A percentile compares a stretch with the other conserved stretches of the same genome.
phyloP scores from a whole-genome alignment of 2,329 filamentous ascomycete species.

The Dactylellina sp. region DNA sequence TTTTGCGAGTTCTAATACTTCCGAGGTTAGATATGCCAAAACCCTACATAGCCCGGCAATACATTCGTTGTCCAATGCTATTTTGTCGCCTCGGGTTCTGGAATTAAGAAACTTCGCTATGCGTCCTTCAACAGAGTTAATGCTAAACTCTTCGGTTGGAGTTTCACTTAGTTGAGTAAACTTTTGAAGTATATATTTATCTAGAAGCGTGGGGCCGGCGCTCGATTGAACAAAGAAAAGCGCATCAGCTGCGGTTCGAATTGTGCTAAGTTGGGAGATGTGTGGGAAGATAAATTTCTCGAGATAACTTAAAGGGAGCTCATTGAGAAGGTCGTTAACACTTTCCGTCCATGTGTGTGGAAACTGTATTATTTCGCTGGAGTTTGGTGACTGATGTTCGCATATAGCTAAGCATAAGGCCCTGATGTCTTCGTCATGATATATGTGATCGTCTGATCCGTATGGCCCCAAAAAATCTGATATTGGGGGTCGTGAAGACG shows the following conservation, averaged over 20 bases:
- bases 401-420: background rate
- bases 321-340: slow-evolving; percentile 16
- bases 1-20: slow-evolving; percentile 17
- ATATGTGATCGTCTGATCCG: background rate
- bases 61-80: background rate
- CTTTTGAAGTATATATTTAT: slow-evolving; percentile 3
- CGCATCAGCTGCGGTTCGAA: background rate
- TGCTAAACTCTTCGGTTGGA: background rate
- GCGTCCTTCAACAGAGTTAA: background rate
- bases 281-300: slow-evolving; percentile 11
- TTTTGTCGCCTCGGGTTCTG: background rate
- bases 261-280: background rate
- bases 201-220: background rate
- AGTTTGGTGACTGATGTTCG: background rate
- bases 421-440: slow-evolving; percentile 7
- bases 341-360: slow-evolving; percentile 8
- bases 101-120: slow-evolving; percentile 10
- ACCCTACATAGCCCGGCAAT: slow-evolving; percentile 8
- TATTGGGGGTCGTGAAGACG: background rate
- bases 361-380: background rate
- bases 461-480: slow-evolving; percentile 10
- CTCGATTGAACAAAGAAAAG: background rate
- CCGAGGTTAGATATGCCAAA: slow-evolving; percentile 18
- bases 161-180: slow-evolving; percentile 6
- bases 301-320: slow-evolving; percentile 14